These are phyloP conservation scores for Euryodendron excelsum DNA, from an alignment of 148 eudicot genomes.

Conservation along the genomic window DNA sequence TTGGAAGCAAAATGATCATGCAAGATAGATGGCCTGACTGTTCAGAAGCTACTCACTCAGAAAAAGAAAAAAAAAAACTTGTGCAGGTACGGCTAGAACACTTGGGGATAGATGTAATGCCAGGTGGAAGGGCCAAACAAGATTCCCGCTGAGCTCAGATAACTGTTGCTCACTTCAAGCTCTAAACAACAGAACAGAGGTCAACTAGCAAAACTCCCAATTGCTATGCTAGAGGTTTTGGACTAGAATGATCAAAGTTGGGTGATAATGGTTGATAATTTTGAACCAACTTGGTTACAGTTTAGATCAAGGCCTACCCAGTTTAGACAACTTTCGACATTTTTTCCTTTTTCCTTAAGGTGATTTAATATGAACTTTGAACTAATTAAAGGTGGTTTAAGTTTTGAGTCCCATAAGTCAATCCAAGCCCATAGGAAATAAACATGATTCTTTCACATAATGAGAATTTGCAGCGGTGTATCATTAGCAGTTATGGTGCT, in stretches of 20 bases:
- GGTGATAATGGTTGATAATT: background rate
- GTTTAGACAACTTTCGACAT: background rate
- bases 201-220: background rate
- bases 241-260: background rate
- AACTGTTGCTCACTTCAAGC: background rate
- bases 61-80: too few relatives aligned
- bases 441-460: background rate
- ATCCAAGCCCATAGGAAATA: background rate
- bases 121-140: too few relatives aligned
- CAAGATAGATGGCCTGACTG: too few relatives aligned
- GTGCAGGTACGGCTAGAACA: too few relatives aligned
- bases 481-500: background rate
- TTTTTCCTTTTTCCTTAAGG: background rate
- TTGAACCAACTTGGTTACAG: background rate
- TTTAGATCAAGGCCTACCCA: background rate
- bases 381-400: background rate
- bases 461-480: background rate
- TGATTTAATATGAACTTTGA: background rate
- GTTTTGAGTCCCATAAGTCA: conserved; percentile 2
- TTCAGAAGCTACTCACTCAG: too few relatives aligned
- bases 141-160: background rate
- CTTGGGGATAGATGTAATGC: too few relatives aligned
- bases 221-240: background rate
- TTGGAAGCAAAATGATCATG: too few relatives aligned
- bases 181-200: background rate